Evolutionary conservation across 73 alveolate genomes (phyloP), one percentile per base, ranked within the genome.

Genomic region (Stentor roeselii): DNA sequence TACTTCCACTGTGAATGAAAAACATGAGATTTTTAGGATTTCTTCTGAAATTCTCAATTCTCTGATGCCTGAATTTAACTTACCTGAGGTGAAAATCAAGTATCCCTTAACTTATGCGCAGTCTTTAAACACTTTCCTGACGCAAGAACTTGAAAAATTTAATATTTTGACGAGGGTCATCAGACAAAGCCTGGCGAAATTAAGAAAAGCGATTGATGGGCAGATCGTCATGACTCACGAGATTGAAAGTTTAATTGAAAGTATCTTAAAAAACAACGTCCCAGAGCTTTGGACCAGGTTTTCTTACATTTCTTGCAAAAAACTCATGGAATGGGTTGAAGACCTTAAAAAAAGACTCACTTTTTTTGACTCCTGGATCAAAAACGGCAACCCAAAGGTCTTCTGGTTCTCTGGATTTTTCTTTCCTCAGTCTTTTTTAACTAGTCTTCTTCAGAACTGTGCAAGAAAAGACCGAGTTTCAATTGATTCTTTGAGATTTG

Each of bases 401-500:
- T 94, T 87, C 83, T 95, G 99, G 98, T 86, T 95, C 39, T 80
- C 94, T 11, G 99, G 99, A 37, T 95, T 94, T 85, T 93, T 92
- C 91, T 95, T 95, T 89, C 94, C 99, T 3, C 92, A 94, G 86
- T 93, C 99, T 31, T 94, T 94, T 88, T 89, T 94, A 91, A 94
- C 98, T 3, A 97, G 96, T 30, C 89, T 89, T 27, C 84, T 95
- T 76, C 92, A 94, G 76, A 94, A 94, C 82, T 94, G 82, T 87
- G 97, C 98, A 6, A 86, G 99, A 39, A 92, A 93, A 42, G 88
- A 93, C 78, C 88, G 92, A 87, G 84, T 95, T 3, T 98, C 98
- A 31, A 96, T 96, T 42, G 99, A 95, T 87, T 84, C 95, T 80
- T 88, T 95, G 38, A 59, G 89, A 50, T 95, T 89, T 87, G 96